Conservation (phyloP, 2,329 filamentous ascomycete genomes). For the Exophiala spinifera region DNA sequence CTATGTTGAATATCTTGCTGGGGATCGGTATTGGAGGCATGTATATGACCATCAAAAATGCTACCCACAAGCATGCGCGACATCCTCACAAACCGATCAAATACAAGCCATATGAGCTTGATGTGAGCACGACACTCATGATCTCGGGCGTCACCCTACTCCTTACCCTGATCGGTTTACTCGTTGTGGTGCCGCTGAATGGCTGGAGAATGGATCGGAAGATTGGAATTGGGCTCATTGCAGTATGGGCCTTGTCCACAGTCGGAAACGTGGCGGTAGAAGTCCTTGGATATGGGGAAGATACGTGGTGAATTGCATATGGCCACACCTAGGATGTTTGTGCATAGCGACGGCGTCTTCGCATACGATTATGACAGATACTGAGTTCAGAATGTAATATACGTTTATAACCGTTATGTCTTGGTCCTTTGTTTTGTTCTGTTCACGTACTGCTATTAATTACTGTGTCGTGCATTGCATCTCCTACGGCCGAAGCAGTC, state of each 20-base stretch:
- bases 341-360: conserved; percentile 1
- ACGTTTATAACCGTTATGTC: too few species aligned
- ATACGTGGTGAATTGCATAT: conserved; percentile 2
- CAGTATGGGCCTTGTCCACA: conserved; percentile 77
- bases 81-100: conserved; percentile 63
- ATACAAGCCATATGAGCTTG: conserved; percentile 76
- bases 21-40: conserved; percentile 89
- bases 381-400: too few species aligned
- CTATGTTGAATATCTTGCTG: conserved; percentile 94
- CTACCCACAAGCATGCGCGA: conserved; percentile 62
- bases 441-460: too few species aligned
- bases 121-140: conserved; percentile 79
- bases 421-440: too few species aligned
- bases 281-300: conserved; percentile 39
- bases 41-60: conserved; percentile 76
- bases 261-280: conserved; percentile 78
- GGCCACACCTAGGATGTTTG: neutral
- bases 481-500: too few species aligned
- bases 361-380: neutral
- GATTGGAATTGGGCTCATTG: conserved; percentile 78
- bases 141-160: conserved; percentile 82
- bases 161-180: conserved; percentile 70
- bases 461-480: too few species aligned
- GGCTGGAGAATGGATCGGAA: conserved; percentile 78
- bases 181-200: conserved; percentile 80